Base-by-base conservation (phyloP, 2,329 filamentous ascomycete genomes). In the Claviceps arundinis region DNA sequence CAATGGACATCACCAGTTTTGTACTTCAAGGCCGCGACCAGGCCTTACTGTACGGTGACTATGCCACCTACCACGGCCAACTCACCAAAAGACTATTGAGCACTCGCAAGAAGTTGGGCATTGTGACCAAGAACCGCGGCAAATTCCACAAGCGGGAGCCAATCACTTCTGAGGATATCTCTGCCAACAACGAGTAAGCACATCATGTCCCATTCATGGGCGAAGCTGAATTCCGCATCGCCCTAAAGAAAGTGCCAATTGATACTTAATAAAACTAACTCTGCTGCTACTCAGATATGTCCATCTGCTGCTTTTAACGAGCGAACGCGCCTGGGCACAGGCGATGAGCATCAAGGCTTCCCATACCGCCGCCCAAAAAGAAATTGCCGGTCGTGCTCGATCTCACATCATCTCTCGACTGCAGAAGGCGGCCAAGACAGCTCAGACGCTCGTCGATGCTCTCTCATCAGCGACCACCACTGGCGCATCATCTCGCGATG, bases 291-390 rank as follows among this genome's bases (percentile, higher is more conserved):
- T 26, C 40, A 94, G 88, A 68, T 87, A 83, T 69, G 79, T 84
- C 48, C 77, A 85, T 58, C 75, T 96, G n/a, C 75, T 91, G 37
- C 76, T 98, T 52, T 81, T 96, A 62, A 87, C 82, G 41, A 83
- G 90, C 55, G 93, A 98, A 72, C 81, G 93, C 57, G 88, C 90
- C 50, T 97, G 89, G 88, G 91, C 93, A 40, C 85, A 95, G 67
- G 91, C 90, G 53, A 94, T 97, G 89, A 82, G 86, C 64, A 89
- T 96, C 77, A 96, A 95, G 69, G 80, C 88, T 4, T 74, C 81
- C 19, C 88, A 94, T 65, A 80, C 87, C 41, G 78, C 86, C 60
- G 88, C 93, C 60, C 82, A 84, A 55, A 87, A 88, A 66, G 84
- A 83, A 48, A 85, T 95, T 57, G 80, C 83, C 30, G 85, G 89